Conservation (phyloP, 2,329 filamentous ascomycete genomes). For the Xylogone sp. region DNA sequence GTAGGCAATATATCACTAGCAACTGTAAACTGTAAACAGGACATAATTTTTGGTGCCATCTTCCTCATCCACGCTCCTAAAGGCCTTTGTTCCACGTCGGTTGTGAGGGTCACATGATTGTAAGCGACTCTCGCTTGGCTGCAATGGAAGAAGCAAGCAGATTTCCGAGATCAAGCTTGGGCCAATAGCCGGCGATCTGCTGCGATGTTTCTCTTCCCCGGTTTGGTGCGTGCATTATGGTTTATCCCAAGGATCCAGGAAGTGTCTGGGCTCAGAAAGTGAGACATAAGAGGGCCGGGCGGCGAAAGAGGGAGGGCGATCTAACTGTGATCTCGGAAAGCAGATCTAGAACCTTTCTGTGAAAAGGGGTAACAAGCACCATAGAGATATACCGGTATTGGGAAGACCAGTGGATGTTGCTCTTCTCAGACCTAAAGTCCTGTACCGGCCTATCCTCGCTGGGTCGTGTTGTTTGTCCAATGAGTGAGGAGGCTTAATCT, state of each 20-base stretch:
- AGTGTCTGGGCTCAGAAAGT: not conserved
- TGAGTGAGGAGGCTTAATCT: not conserved
- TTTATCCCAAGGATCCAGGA: not conserved
- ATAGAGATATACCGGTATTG: no score
- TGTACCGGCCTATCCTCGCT: not conserved
- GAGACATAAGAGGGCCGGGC: not conserved
- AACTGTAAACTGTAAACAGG: no score
- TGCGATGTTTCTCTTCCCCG: slow-evolving; percentile 24
- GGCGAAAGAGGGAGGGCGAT: not conserved
- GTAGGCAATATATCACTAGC: not conserved
- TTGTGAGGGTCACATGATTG: not conserved
- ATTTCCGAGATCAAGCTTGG: not conserved
- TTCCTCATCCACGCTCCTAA: no score
- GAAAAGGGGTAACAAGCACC: no score
- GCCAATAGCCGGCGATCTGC: slow-evolving; percentile 15
- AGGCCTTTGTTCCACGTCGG: no score
- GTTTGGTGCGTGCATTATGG: slow-evolving; percentile 2
- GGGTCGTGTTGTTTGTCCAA: not conserved
- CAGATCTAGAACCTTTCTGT: not conserved
- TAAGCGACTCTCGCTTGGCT: slow-evolving; percentile 1
- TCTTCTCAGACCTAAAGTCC: not conserved
- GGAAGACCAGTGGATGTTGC: no score
- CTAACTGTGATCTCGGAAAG: not conserved
- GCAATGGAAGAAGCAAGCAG: not conserved
- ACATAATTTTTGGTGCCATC: no score